Base-by-base conservation (phyloP, 116 monocot genomes). In the Posidonia oceanica region DNA sequence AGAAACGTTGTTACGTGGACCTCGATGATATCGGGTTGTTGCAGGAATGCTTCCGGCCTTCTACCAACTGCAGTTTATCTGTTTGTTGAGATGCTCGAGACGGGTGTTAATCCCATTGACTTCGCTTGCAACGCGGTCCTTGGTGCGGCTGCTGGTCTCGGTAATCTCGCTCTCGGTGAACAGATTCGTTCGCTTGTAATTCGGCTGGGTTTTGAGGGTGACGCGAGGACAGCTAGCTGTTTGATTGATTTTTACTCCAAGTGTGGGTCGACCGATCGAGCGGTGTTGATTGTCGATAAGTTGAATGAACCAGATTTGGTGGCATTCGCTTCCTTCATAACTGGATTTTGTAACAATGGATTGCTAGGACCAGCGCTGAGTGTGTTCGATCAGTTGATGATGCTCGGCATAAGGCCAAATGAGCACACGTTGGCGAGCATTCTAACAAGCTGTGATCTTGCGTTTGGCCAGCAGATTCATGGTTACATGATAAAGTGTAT, bases 1-100 rank as follows among this genome's bases (percentile, higher is more conserved):
- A 81, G 71, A 54, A 88, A 85, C 70, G 75, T 88, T n/a, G 82
- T 93, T 41, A 67, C 88, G 0, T 93, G 88, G 86, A 83, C 86
- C 22, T 84, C 86, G 7, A 80, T 88, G 82, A 71, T 93, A 16
- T 80, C 80, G 12, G 92, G 92, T 12, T 85, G 80, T 53, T 68
- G 72, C 63, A 71, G 36, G 5, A 86, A 83, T 41, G 41, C 3
- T 41, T 59, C 68, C 13, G 74, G 79, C 6, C 7, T 18, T 42
- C 74, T 58, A 4, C 59, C 13, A 11, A 38, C 29, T 14, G 88
- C 75, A 36, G 40, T 88, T 13, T 66, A 51, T 17, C 59, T 92
- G 72, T 86, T 92, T 70, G 77, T 77, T 16, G 72, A 82, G 42
- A 86, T 92, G 92, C 39, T 86, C 41, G 16, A 76, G 4, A 59